Percentiles rank a stretch among this genome's conserved stretches.
Evolutionary conservation across 75 land plant genomes (phyloP).

Genomic region (Adiantum capillusveneris): DNA sequence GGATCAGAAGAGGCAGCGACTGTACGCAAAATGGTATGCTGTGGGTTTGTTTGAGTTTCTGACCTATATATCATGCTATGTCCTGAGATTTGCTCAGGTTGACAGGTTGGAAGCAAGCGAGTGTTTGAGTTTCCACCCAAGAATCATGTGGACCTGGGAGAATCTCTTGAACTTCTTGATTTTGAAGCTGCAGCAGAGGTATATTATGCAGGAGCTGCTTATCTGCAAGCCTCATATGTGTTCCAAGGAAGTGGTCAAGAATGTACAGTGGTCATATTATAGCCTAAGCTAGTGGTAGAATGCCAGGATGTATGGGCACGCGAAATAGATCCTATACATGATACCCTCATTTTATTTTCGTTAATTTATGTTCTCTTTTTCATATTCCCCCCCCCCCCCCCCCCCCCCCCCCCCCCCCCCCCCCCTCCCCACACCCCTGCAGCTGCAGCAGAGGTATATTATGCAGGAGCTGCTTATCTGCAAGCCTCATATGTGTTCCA

Average conservation of each 20-base stretch:
- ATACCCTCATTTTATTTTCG: too few species aligned
- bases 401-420: too few species aligned
- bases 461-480: too few species aligned
- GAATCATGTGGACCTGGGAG: constrained; percentile 85
- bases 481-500: too few species aligned
- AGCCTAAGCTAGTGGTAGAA: background rate
- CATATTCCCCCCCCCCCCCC: too few species aligned
- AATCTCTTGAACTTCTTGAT: constrained; percentile 77
- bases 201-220: constrained; percentile 7
- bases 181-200: constrained; percentile 98
- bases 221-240: too few species aligned
- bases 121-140: constrained; percentile 66
- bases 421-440: too few species aligned
- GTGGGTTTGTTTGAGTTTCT: background rate
- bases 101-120: constrained; percentile 68
- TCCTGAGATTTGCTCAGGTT: background rate
- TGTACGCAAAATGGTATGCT: constrained; percentile 61
- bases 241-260: too few species aligned
- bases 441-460: constrained; percentile 84
- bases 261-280: constrained; percentile 5
- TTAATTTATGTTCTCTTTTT: too few species aligned
- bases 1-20: constrained; percentile 78
- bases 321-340: too few species aligned
- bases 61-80: constrained; percentile 6
- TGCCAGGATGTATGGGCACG: too few species aligned